Evolutionary conservation across 2,329 filamentous ascomycete species (phyloP).

Genomic region (Pyrenochaeta sp.): DNA sequence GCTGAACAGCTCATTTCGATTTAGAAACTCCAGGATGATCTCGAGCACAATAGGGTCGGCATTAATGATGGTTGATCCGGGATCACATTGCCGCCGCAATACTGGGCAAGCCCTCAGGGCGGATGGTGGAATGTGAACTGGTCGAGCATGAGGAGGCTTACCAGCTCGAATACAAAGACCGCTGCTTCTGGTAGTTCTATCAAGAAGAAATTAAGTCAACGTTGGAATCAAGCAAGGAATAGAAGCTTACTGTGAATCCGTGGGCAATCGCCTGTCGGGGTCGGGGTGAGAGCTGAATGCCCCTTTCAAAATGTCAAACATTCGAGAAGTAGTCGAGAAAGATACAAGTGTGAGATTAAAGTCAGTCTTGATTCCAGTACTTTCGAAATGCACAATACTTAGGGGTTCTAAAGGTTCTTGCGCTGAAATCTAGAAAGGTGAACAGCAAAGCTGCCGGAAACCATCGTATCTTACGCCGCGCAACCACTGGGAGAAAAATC

Average conservation of each 20-base stretch:
- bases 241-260: not conserved
- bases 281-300: not conserved
- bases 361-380: too few relatives aligned
- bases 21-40: conserved; percentile 9
- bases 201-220: not conserved
- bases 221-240: not conserved
- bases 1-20: not conserved
- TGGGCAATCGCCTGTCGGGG: not conserved
- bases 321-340: not conserved
- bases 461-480: too few relatives aligned
- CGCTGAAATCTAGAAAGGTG: too few relatives aligned
- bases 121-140: conserved; percentile 1
- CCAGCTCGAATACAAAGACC: conserved; percentile 10
- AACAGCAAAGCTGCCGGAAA: not conserved
- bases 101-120: conserved; percentile 1
- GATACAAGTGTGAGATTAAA: not conserved
- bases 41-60: conserved; percentile 12
- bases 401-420: too few relatives aligned
- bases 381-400: too few relatives aligned
- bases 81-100: not conserved
- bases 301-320: not conserved
- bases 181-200: not conserved
- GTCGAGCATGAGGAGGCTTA: conserved; percentile 3
- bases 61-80: conserved; percentile 10
- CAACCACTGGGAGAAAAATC: too few relatives aligned